Evolutionary conservation across 768 basidiomycete genomes (phyloP), one percentile per base, ranked within the genome.

Genomic region (Boletus subcaerulescens): DNA sequence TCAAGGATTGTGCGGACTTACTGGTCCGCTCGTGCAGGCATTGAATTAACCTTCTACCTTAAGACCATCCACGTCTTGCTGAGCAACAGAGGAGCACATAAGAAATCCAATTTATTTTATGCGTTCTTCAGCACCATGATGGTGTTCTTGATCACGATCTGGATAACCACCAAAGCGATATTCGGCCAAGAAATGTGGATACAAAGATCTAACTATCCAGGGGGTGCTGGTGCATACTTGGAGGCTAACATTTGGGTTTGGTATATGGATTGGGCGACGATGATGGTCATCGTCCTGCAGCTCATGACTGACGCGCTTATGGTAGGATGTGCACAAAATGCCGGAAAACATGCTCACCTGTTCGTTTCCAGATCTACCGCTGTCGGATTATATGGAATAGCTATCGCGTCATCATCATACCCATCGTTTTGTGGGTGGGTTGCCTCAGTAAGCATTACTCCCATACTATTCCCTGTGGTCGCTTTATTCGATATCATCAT

Each of bases 151-250:
- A 59, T 67, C 62, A 72, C 74, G 0, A 47, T 74, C 20, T 71
- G 67, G 55, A 51, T 71, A 18, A 55, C 62, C n/a, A 48, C 53
- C 4, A 32, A 55, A 5, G 48, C 46, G 4, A 18, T 68, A 2
- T 67, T 72, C 22, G 66, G 67, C 10, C 58, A 71, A 53, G 46
- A 70, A 9, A 70, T 73, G 61, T 76, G 75, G 76, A 56, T 77
- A 14, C 43, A 66, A 1, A 41, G 73, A 15, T 20, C 56, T 0
- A 22, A 64, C 24, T 73, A 65, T 47, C 73, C 74, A 15, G 74
- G 73, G 0, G 76, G 75, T 2, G 65, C 67, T 17, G 50, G 56
- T 9, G 68, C 59, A 3, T 78, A 74, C 53, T 65, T 73, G 45
- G 46, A 43, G 14, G 45, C 63, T 7, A 44, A 72, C 35, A 52